Evolutionary conservation across 176 grass and related monocot genomes (phyloP).

Genomic region (Dactylis glomerata): DNA sequence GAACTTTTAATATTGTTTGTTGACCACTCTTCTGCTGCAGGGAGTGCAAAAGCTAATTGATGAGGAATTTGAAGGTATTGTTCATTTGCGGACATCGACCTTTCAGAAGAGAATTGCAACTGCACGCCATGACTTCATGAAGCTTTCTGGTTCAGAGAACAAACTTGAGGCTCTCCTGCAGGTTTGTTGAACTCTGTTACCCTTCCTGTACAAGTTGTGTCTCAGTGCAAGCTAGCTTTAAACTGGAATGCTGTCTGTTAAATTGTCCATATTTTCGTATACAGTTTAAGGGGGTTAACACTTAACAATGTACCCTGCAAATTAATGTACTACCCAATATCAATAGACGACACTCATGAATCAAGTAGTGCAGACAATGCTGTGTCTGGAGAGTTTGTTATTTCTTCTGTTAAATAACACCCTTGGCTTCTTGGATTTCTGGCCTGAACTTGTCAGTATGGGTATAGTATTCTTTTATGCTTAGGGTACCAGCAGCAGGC

Average conservation of each 20-base stretch:
- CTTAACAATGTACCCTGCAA: not conserved
- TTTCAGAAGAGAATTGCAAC: constrained; percentile 98
- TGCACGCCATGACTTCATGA: constrained; percentile 93
- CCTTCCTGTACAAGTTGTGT: not conserved
- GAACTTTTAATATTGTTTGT: constrained; percentile 6
- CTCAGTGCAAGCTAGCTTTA: constrained; percentile 4
- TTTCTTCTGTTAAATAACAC: not conserved
- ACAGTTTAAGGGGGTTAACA: not conserved
- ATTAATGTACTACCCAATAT: not conserved
- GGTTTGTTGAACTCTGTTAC: constrained; percentile 43
- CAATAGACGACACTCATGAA: not conserved
- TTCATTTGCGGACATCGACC: constrained; percentile 81
- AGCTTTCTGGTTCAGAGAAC: constrained; percentile 84
- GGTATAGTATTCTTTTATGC: not conserved
- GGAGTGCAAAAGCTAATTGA: constrained; percentile 89
- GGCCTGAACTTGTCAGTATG: not conserved
- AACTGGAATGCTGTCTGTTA: not conserved
- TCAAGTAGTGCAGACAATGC: not conserved
- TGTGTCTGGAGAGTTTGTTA: not conserved
- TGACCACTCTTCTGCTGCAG: constrained; percentile 33
- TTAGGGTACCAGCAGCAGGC: not conserved
- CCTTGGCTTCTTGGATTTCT: not conserved
- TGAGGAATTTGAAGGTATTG: constrained; percentile 94
- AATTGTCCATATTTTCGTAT: not conserved
- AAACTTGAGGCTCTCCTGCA: constrained; percentile 96